Evolutionary conservation across 2,329 filamentous ascomycete species (phyloP), one percentile per base, ranked within the genome.

Genomic region (Alternaria arborescens): DNA sequence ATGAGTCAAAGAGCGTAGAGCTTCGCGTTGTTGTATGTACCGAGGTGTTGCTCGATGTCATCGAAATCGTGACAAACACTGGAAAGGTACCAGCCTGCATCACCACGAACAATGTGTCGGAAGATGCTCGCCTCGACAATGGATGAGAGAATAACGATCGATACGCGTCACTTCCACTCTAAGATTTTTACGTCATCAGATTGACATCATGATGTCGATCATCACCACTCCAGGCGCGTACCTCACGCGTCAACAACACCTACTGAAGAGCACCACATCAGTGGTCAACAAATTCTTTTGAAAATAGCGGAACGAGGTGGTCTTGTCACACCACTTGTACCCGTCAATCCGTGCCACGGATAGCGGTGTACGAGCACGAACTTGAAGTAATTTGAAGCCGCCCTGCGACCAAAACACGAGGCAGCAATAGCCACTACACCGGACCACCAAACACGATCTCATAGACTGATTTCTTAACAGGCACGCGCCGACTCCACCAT

Each of bases 331-430:
- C 22, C 22, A 22, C 22, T 22, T 22, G 3, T 4, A 5, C 8
- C 1, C 10, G 3, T 40, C 8, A 10, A 20, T 3, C 18, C 8
- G 16, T 3, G 10, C 1, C 5, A 11, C 20, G 4, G 10, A 20
- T 3, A 20, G 38, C 38, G 38, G 18, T n/a, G 16, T 3, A 18
- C 18, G 38, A 5, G 8, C 38, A 41, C 10, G 18, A 20, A 41
- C 8, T 3, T 11, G 7, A 12, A 8, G 5, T 5, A 4, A n/a
- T 41, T 6, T 18, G 38, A 8, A 20, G 3, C 18, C 6, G 38
- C 3, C 18, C 18, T 18, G 7, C 4, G 6, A 0, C 2, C 20
- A 1, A 10, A 20, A 12, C n/a, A 40, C 12, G 0, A 14, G 12
- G 12, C 12, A 32, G 24, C 12, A 11, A 32, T 12, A 32, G 30